phyloP scores from a whole-genome alignment of 2,329 filamentous ascomycete species.

The Colletotrichum sublineola region DNA sequence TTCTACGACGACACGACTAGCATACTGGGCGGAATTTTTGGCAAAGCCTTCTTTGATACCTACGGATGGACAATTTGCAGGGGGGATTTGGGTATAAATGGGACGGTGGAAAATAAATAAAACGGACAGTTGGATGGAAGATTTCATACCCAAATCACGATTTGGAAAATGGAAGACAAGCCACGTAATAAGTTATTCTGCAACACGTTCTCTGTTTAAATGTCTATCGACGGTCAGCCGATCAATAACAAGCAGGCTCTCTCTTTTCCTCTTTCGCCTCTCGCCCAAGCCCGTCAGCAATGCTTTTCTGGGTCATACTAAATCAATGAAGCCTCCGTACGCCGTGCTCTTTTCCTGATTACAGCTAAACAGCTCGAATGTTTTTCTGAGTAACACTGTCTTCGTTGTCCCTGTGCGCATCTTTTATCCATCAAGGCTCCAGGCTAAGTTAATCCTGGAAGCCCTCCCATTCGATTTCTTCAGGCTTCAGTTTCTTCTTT shows the following conservation, averaged over 20 bases:
- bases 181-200: background rate
- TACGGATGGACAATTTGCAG: background rate
- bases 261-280: background rate
- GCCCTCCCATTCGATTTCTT: constrained; percentile 44
- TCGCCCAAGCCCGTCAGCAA: constrained; percentile 1
- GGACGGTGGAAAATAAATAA: background rate
- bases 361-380: constrained; percentile 1
- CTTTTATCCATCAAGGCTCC: background rate
- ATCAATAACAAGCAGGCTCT: background rate
- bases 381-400: background rate
- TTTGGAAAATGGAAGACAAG: background rate
- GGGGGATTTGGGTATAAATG: constrained; percentile 4
- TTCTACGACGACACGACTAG: constrained; percentile 36
- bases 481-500: constrained; percentile 24
- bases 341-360: constrained; percentile 24
- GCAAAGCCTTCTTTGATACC: constrained; percentile 17
- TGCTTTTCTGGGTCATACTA: constrained; percentile 26
- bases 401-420: background rate
- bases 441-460: constrained; percentile 40
- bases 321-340: constrained; percentile 30
- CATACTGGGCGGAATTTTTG: constrained; percentile 22
- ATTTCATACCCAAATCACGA: background rate
- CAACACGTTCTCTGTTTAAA: background rate
- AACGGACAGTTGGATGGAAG: background rate
- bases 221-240: constrained; percentile 4